phyloP scores from a whole-genome alignment of 2,329 filamentous ascomycete species.

The Trichothecium sympodiale region DNA sequence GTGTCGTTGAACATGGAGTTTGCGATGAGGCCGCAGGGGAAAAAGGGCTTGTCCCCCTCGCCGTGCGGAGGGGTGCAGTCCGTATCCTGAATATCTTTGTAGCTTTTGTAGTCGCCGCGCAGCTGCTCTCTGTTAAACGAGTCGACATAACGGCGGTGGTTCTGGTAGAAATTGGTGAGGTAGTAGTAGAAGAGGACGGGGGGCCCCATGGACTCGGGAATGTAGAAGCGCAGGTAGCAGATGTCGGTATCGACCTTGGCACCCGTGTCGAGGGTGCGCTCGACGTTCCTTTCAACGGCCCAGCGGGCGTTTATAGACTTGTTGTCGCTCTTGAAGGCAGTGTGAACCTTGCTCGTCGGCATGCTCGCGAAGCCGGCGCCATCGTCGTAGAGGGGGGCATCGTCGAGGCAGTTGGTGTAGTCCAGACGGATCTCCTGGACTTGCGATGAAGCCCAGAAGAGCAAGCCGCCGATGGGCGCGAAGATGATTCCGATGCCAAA shows the following conservation, averaged over 20 bases:
- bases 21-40: constrained; percentile 90
- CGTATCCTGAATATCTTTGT: constrained; percentile 50
- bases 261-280: constrained; percentile 19
- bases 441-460: constrained; percentile 75
- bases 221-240: constrained; percentile 69
- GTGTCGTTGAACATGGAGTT: constrained; percentile 98
- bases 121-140: constrained; percentile 79
- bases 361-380: constrained; percentile 35
- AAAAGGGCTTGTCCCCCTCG: constrained; percentile 56
- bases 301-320: constrained; percentile 28
- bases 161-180: constrained; percentile 97
- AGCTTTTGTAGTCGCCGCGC: constrained; percentile 53
- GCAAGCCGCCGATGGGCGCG: constrained; percentile 77
- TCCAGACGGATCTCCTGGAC: constrained; percentile 87
- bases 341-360: constrained; percentile 43
- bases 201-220: constrained; percentile 67
- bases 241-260: constrained; percentile 27
- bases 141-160: constrained; percentile 91
- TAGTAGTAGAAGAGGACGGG: constrained; percentile 92
- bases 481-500: constrained; percentile 87
- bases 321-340: constrained; percentile 58
- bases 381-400: constrained; percentile 33
- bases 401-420: constrained; percentile 64
- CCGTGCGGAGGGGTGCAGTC: constrained; percentile 65
- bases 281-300: constrained; percentile 26